Evolutionary conservation across 345 rosid genomes (phyloP).

Genomic region (Eucalyptus victrix): DNA sequence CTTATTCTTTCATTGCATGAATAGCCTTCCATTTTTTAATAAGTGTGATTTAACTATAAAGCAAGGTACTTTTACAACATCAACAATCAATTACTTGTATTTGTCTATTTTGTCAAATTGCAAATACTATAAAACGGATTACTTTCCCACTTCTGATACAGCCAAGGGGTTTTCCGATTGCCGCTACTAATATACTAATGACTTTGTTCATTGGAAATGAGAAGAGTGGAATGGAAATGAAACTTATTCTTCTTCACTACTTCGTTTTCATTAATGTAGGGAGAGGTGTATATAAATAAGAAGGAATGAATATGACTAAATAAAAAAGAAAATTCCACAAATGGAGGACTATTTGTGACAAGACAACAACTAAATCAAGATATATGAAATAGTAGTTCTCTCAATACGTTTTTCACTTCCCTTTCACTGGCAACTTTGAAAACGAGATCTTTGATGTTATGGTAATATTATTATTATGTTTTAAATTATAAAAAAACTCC

Average conservation of each 20-base stretch:
- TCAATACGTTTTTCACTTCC: not conserved
- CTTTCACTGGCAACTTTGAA: not conserved
- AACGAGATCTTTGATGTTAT: not conserved
- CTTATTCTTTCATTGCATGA: not conserved
- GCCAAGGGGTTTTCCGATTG: not conserved
- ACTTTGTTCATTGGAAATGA: not conserved
- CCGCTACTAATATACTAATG: not conserved
- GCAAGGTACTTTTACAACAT: not conserved
- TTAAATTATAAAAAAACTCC: not conserved
- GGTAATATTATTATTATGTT: not conserved
- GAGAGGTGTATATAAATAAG: not conserved
- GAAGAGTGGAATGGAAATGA: not conserved
- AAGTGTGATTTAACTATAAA: slow-evolving; percentile 25
- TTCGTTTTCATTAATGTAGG: not conserved
- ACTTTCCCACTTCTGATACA: not conserved
- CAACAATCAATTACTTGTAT: not conserved
- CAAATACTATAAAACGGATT: not conserved
- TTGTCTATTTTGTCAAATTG: not conserved
- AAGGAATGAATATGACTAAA: not conserved
- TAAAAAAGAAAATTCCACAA: not conserved
- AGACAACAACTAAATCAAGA: not conserved
- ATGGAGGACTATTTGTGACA: not conserved
- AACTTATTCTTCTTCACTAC: not conserved
- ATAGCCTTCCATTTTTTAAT: not conserved
- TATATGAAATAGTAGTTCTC: not conserved